phyloP scores from a whole-genome alignment of 2,329 filamentous ascomycete species.

The Cyphellophora attinorum region DNA sequence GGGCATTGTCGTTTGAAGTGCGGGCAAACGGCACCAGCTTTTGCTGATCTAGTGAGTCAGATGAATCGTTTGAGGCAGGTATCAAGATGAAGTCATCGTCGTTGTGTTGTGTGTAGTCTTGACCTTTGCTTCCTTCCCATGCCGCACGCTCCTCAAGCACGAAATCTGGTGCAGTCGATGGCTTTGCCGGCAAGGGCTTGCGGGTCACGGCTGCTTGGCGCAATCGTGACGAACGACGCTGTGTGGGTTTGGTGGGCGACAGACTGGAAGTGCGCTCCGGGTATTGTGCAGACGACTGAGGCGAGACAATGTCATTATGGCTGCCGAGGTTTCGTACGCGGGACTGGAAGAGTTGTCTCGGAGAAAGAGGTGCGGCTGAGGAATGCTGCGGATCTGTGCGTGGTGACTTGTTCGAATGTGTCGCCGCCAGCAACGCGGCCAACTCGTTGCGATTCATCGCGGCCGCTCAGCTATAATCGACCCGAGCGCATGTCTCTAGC shows the following conservation, averaged over 20 bases:
- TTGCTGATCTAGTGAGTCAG: not conserved
- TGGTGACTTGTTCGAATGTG: slow-evolving; percentile 3
- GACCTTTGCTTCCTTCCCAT: slow-evolving; percentile 3
- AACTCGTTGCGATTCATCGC: slow-evolving; percentile 11
- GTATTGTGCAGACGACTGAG: too few species aligned
- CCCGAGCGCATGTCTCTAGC: too few species aligned
- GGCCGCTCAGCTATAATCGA: slow-evolving; percentile 2
- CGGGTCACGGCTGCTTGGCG: too few species aligned
- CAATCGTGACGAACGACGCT: too few species aligned
- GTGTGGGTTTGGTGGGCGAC: too few species aligned
- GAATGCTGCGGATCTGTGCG: not conserved
- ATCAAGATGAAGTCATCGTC: too few species aligned
- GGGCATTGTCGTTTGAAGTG: slow-evolving; percentile 1
- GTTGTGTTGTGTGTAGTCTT: not conserved
- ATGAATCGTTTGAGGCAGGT: not conserved
- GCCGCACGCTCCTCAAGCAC: slow-evolving; percentile 14
- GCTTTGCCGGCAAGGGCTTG: too few species aligned
- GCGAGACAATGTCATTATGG: too few species aligned
- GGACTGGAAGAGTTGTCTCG: slow-evolving; percentile 13
- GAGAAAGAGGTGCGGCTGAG: slow-evolving; percentile 5
- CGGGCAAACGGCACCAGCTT: slow-evolving; percentile 7
- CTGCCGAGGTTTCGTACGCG: slow-evolving; percentile 12
- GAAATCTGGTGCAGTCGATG: slow-evolving; percentile 12
- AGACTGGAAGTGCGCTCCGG: too few species aligned
- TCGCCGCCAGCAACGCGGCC: slow-evolving; percentile 9